Conservation (phyloP, 106 monocot genomes). For the Vanilla planifolia region DNA sequence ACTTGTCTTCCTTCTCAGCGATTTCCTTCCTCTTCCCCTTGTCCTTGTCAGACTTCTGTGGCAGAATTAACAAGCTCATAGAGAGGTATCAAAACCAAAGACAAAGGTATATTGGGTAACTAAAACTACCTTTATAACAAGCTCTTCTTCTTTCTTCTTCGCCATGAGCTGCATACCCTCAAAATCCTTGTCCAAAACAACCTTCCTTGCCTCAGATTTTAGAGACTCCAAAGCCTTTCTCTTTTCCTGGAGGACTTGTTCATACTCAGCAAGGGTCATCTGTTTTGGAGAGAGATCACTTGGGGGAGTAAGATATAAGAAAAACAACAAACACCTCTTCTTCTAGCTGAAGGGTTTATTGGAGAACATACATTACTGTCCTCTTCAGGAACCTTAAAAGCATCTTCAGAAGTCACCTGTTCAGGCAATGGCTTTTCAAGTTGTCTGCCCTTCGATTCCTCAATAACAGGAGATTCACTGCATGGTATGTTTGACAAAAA, state of each 20-base stretch:
- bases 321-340: no score
- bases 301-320: no score
- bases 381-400: constrained; percentile 5
- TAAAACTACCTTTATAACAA: constrained; percentile 31
- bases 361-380: constrained; percentile 8
- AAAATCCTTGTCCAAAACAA: constrained; percentile 30
- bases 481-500: no score
- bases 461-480: background rate
- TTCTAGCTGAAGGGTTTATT: no score
- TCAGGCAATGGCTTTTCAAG: constrained; percentile 1
- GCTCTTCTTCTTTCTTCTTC: constrained; percentile 34
- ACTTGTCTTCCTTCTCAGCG: constrained; percentile 25
- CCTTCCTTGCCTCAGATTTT: constrained; percentile 20
- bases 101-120: background rate
- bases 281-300: background rate
- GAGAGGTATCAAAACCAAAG: background rate
- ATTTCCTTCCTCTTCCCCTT: constrained; percentile 34
- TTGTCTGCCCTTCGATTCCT: constrained; percentile 4
- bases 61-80: background rate
- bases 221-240: constrained; percentile 27
- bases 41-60: constrained; percentile 32
- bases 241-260: constrained; percentile 38
- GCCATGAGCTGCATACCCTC: constrained; percentile 30
- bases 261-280: constrained; percentile 60
- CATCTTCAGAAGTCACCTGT: constrained; percentile 10